Base-by-base conservation (phyloP, 2,329 filamentous ascomycete genomes). In the Colletotrichum sp. region DNA sequence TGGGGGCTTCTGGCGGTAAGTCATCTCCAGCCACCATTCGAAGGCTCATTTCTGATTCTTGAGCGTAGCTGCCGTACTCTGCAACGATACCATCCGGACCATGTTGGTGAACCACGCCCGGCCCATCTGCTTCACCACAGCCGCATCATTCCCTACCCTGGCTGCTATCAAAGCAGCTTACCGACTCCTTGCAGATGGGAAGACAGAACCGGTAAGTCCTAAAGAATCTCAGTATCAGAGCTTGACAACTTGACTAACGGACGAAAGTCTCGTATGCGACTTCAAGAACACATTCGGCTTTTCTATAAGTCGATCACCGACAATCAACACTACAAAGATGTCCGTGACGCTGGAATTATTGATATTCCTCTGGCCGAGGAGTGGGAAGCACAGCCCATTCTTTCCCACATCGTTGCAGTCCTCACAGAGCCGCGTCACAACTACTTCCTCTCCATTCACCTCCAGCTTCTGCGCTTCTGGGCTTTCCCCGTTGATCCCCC, bases 1-100 rank as follows among this genome's bases (percentile, higher is more conserved):
- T 92, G 30, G 89, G 84, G 1, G 80, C 81, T 18, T 81, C 80
- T 57, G 86, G 86, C 2, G 67, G 67, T 70, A 10, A 62, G 67
- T 49, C 6, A n/a, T 3, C 8, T 32, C 26, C 5, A 28, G 21
- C 18, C 26, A 10, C 16, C 39, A 18, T 18, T 44, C 8, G 18
- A 44, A 44, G 21, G 13, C 57, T 16, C 28, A 32, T 30, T 1
- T 10, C 26, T 62, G 16, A 62, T 18, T 28, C 28, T 6, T 10
- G 16, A 62, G 2, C 16, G 24, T 62, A 81, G 80, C 76, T 28
- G 62, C 72, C 10, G 78, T 81, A 6, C 60, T 82, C 4, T 70
- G 74, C 26, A 78, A 79, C 62, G 49, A 60, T 2, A 78, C 77
- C 2, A 67, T 82, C 21, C 75, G 78, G 18, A 71, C 64, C 2